Evolutionary conservation across 352 stramenopile genomes (phyloP), one percentile per base, ranked within the genome.

Genomic region (Phytophthora tentaculata): DNA sequence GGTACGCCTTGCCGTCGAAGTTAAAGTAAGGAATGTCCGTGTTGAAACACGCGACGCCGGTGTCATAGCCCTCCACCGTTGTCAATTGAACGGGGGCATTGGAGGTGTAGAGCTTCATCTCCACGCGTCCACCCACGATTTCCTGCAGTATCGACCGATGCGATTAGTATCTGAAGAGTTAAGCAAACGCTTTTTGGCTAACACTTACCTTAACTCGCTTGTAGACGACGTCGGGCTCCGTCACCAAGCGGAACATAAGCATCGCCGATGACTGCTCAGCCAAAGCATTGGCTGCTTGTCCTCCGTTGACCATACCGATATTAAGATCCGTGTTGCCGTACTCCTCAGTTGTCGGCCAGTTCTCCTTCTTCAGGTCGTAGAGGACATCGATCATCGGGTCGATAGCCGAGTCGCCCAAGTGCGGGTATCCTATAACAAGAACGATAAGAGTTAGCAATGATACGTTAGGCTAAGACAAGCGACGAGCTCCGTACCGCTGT

Each of bases 11-110:
- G 47, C 85, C 85, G 32, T 91, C 81, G 56, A 88, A 93, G 41
- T 89, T 75, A 64, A 96, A 93, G 76, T 94, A 97, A 35, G 88
- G 86, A n/a, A 97, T 89, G 37, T 96, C 89, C 0, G 89, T 96
- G 67, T 96, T 97, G 73, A 95, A 97, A 28, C 82, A 93, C 6
- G 89, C 89, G 16, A 97, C 73, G 28, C 91, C 86, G 23, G 84
- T 94, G 28, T 93, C 83, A 63, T 95, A 97, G n/a, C 88, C 89
- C 35, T 91, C 82, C 4, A 96, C 73, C 8, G 91, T 85, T 23
- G 85, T 89, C 39, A 97, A 71, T 23, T 89, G 83, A 7, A 96
- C 88, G 0, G 86, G 89, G 7, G 84, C 71, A 49, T 96, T 97
- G 8, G 83, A 80, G n/a, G 88, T 92, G 71, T 96, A 96, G 22